Percentiles rank a stretch among this genome's conserved stretches.
Conservation (phyloP, 495 filamentous ascomycete genomes). For the Diplogelasinospora grovesii region DNA sequence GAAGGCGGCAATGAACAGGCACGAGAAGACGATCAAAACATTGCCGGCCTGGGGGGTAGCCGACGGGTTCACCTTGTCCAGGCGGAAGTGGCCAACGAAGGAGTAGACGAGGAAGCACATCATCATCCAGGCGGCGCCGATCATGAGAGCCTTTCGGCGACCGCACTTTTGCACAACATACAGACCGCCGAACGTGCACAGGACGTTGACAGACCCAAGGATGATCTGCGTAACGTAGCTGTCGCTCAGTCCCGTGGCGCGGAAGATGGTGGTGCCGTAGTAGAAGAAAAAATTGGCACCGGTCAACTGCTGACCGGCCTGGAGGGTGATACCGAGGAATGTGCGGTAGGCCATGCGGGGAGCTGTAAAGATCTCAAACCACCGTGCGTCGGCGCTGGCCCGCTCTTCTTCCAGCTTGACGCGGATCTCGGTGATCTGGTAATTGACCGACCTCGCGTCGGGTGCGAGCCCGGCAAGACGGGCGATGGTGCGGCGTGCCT, state of each 20-base stretch:
- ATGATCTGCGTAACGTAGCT: conserved; percentile 69
- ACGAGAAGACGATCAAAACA: conserved; percentile 76
- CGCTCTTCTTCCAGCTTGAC: conserved; percentile 56
- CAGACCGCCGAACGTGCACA: conserved; percentile 63
- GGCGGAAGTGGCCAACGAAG: conserved; percentile 55
- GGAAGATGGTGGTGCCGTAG: conserved; percentile 70
- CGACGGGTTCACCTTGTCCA: conserved; percentile 41
- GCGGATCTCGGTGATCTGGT: conserved; percentile 70
- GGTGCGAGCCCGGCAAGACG: conserved; percentile 62
- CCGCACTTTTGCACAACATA: conserved; percentile 67
- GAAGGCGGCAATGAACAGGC: conserved; percentile 58
- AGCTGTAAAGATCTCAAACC: conserved; percentile 64
- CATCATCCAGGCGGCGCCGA: conserved; percentile 62
- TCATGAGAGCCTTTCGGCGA: conserved; percentile 59
- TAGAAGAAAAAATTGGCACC: conserved; percentile 81
- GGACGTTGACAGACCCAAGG: conserved; percentile 67
- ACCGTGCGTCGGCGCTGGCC: conserved; percentile 49
- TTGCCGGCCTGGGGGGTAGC: conserved; percentile 56
- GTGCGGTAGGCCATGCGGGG: conserved; percentile 70
- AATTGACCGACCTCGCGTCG: conserved; percentile 55
- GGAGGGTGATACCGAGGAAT: conserved; percentile 60
- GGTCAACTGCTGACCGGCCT: conserved; percentile 65
- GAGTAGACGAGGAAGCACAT: conserved; percentile 70
- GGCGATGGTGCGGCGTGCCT: conserved; percentile 62
- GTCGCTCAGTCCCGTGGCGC: conserved; percentile 59